phyloP scores from a whole-genome alignment of 169 alveolate species.

The Plasmodium coatneyi region DNA sequence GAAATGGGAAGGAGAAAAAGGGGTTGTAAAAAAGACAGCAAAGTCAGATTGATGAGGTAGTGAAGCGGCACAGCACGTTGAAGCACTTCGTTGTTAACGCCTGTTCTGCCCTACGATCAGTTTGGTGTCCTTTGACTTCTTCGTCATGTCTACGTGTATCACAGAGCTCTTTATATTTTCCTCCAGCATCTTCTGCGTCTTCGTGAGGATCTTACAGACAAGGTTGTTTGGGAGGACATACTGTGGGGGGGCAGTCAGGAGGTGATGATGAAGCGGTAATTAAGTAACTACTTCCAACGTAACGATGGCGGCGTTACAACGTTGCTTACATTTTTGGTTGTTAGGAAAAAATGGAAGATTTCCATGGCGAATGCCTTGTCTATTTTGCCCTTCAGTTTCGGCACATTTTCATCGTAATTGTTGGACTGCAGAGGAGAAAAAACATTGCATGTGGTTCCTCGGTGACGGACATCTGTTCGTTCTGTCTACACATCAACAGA shows the following conservation, averaged over 20 bases:
- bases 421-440: neutral
- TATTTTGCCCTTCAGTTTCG: constrained; percentile 49
- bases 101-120: constrained; percentile 10
- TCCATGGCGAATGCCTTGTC: constrained; percentile 42
- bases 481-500: neutral
- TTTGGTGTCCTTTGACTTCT: constrained; percentile 46
- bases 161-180: constrained; percentile 56
- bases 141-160: constrained; percentile 28
- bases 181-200: constrained; percentile 57
- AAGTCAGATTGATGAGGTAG: neutral
- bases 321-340: constrained; percentile 29
- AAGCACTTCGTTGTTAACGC: neutral
- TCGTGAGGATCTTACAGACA: constrained; percentile 15
- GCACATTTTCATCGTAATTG: constrained; percentile 13
- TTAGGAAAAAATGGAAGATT: constrained; percentile 33
- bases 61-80: neutral
- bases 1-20: neutral
- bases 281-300: neutral
- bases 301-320: neutral
- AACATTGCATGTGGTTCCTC: neutral
- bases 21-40: neutral
- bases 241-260: neutral
- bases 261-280: neutral
- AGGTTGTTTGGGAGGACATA: constrained; percentile 17
- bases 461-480: neutral